phyloP scores from a whole-genome alignment of 345 rosid genomes.

The Aquilaria malaccensis region DNA sequence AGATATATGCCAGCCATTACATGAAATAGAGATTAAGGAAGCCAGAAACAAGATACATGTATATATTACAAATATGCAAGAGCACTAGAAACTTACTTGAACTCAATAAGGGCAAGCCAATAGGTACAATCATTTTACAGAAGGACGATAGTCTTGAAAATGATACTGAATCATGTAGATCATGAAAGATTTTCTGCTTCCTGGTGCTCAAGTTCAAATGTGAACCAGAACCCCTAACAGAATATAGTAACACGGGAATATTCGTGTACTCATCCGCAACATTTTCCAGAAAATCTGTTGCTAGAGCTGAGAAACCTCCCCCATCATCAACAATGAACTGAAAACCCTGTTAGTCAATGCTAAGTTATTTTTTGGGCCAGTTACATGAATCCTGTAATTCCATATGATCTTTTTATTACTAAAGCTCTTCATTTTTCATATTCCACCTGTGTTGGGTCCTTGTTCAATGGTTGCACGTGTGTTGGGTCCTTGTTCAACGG shows the following conservation, averaged over 20 bases:
- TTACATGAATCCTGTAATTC: no score
- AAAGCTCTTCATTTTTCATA: no score
- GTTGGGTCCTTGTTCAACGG: no score
- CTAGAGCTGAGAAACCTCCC: slow-evolving; percentile 82
- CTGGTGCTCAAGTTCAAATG: slow-evolving; percentile 34
- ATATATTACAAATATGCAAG: not conserved
- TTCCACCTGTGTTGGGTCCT: no score
- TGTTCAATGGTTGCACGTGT: no score
- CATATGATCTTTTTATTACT: no score
- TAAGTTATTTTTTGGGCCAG: no score
- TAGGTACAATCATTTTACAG: slow-evolving; percentile 67
- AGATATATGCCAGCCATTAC: no score
- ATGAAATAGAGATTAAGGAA: no score
- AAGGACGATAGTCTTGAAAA: slow-evolving; percentile 65
- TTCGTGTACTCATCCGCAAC: slow-evolving; percentile 77
- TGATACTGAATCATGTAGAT: slow-evolving; percentile 79
- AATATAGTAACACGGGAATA: slow-evolving; percentile 65
- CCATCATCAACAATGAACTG: slow-evolving; percentile 85
- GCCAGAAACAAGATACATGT: no score
- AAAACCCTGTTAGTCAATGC: slow-evolving; percentile 50
- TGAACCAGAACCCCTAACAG: slow-evolving; percentile 50
- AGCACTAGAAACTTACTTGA: slow-evolving; percentile 38
- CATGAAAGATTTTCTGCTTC: slow-evolving; percentile 43
- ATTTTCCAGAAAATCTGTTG: slow-evolving; percentile 70
- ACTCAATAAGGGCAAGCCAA: slow-evolving; percentile 72